These are phyloP conservation scores for Coemansia sp. DNA, from an alignment of 192 early-diverging fungal genomes.

Conservation along the genomic window DNA sequence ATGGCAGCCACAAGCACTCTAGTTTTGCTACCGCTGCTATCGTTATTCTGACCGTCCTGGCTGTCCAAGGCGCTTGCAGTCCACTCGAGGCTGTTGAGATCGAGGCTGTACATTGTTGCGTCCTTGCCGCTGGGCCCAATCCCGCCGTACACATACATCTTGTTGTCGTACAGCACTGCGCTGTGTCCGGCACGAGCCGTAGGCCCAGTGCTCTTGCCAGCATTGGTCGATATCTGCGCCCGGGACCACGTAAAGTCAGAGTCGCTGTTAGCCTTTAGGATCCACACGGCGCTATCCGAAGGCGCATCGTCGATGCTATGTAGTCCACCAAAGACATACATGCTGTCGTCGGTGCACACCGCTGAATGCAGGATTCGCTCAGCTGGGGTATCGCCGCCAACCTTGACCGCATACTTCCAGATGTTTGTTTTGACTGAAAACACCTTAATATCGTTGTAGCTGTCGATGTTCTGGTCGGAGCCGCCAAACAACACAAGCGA, in stretches of 20 bases:
- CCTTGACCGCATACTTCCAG: slow-evolving; percentile 52
- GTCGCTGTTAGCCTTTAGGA: slow-evolving; percentile 21
- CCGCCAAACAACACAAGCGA: slow-evolving; percentile 66
- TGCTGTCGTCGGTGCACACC: slow-evolving; percentile 59
- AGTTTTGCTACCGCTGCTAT: slow-evolving; percentile 1
- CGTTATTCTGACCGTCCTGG: not conserved
- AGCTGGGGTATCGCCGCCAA: slow-evolving; percentile 47
- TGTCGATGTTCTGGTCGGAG: slow-evolving; percentile 43
- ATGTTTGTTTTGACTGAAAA: slow-evolving; percentile 51
- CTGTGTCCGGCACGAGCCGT: slow-evolving; percentile 61
- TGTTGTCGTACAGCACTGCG: slow-evolving; percentile 54
- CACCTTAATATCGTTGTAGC: slow-evolving; percentile 54
- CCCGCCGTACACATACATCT: slow-evolving; percentile 69
- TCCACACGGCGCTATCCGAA: slow-evolving; percentile 52
- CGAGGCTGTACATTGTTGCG: slow-evolving; percentile 61
- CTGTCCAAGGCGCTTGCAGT: not conserved
- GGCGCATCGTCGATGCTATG: slow-evolving; percentile 26
- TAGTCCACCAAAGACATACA: slow-evolving; percentile 66
- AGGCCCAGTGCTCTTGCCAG: slow-evolving; percentile 40
- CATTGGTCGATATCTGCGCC: slow-evolving; percentile 30
- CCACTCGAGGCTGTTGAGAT: slow-evolving; percentile 62
- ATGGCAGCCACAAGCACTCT: slow-evolving; percentile 12
- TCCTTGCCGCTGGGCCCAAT: slow-evolving; percentile 54
- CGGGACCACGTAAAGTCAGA: slow-evolving; percentile 40
- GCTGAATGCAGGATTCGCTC: slow-evolving; percentile 62